These are phyloP conservation scores for Ustilago shanxiensis DNA, from an alignment of 1,284 basidiomycete genomes.

Conservation along the genomic window DNA sequence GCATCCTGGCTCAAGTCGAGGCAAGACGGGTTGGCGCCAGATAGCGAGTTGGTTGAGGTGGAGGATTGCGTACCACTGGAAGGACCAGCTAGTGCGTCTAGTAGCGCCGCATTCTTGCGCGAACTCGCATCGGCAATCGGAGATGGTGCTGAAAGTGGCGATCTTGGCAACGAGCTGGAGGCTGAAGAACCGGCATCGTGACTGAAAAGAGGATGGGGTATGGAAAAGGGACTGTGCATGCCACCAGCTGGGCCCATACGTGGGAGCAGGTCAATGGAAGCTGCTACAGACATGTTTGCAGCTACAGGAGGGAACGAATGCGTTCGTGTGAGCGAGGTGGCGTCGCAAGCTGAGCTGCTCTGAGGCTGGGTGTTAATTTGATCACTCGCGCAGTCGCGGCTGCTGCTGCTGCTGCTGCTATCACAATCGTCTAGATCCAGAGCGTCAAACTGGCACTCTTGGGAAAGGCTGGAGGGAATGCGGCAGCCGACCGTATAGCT, in stretches of 20 bases:
- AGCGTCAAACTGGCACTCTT: slow-evolving; percentile 19
- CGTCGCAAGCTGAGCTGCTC: background rate
- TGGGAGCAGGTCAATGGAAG: slow-evolving; percentile 34
- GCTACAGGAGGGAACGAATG: slow-evolving; percentile 7
- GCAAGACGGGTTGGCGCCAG: slow-evolving; percentile 21
- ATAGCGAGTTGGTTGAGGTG: slow-evolving; percentile 13
- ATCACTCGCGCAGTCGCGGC: background rate
- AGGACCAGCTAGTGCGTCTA: slow-evolving; percentile 34
- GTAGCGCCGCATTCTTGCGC: slow-evolving; percentile 29
- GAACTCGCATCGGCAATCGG: slow-evolving; percentile 4
- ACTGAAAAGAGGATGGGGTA: slow-evolving; percentile 44
- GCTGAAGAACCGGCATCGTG: slow-evolving; percentile 26
- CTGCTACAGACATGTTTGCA: slow-evolving; percentile 28
- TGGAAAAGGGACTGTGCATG: slow-evolving; percentile 47
- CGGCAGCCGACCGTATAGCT: slow-evolving; percentile 19
- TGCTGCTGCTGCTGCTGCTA: slow-evolving; percentile 10
- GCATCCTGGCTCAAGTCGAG: slow-evolving; percentile 37
- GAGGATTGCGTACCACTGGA: slow-evolving; percentile 17
- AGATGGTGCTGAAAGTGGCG: slow-evolving; percentile 12
- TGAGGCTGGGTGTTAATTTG: background rate
- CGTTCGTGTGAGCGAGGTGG: background rate
- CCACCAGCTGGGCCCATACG: slow-evolving; percentile 16
- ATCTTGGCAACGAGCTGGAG: slow-evolving; percentile 18
- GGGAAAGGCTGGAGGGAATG: slow-evolving; percentile 29
- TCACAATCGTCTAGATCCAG: background rate